These are phyloP conservation scores for Sarocladium brachiariae DNA, from an alignment of 2,329 filamentous ascomycete species.

Conservation along the genomic window DNA sequence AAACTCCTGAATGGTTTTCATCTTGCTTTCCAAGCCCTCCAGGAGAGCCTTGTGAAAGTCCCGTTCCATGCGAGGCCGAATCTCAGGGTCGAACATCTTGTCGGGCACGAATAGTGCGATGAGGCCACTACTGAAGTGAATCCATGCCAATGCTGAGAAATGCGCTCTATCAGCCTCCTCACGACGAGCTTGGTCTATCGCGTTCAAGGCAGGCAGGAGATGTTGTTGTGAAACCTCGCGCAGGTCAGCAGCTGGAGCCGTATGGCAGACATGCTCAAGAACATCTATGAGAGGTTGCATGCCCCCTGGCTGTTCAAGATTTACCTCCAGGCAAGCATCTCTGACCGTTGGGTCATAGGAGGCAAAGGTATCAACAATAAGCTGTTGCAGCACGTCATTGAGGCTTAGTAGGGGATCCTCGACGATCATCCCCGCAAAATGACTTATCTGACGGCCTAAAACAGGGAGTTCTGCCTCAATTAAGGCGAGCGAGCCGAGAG, in stretches of 20 bases:
- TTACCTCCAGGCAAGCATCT: not conserved
- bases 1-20: constrained; percentile 57
- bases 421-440: constrained; percentile 41
- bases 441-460: constrained; percentile 48
- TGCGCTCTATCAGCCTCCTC: constrained; percentile 19
- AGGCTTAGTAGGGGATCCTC: constrained; percentile 43
- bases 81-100: constrained; percentile 74
- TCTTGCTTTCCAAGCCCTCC: constrained; percentile 45
- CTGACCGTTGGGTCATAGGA: constrained; percentile 30
- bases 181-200: constrained; percentile 27
- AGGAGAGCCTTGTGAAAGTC: constrained; percentile 50
- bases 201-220: constrained; percentile 39
- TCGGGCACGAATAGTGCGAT: constrained; percentile 81
- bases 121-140: constrained; percentile 66
- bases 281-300: not conserved
- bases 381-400: constrained; percentile 37
- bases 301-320: too few species aligned
- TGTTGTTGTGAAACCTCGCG: constrained; percentile 31
- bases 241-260: constrained; percentile 29
- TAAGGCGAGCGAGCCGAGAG: constrained; percentile 52
- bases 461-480: constrained; percentile 59
- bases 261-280: not conserved
- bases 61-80: constrained; percentile 59
- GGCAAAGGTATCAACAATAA: constrained; percentile 35
- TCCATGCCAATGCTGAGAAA: constrained; percentile 55